Evolutionary conservation across 495 filamentous ascomycete genomes (phyloP).

Genomic region (Xylaria castorea): DNA sequence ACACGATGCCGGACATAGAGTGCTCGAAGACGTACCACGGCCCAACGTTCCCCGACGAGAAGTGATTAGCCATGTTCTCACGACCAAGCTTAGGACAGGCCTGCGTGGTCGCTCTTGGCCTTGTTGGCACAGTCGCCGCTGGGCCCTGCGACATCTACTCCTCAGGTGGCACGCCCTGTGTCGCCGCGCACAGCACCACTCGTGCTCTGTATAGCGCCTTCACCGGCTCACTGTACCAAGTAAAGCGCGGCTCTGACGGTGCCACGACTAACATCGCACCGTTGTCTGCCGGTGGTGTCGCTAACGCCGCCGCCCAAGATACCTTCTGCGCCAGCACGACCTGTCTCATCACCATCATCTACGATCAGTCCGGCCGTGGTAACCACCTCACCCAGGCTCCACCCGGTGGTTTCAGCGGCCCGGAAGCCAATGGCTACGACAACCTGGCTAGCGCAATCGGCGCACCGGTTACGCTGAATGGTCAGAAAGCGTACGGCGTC

Average conservation of each 20-base stretch:
- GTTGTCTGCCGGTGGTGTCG: constrained; percentile 57
- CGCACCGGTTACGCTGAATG: constrained; percentile 64
- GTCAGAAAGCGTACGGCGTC: constrained; percentile 65
- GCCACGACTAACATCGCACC: constrained; percentile 55
- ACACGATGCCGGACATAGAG: neutral
- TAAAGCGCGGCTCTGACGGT: constrained; percentile 58
- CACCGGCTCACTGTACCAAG: constrained; percentile 61
- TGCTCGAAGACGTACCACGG: neutral
- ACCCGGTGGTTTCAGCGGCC: constrained; percentile 57
- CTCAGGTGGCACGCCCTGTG: constrained; percentile 58
- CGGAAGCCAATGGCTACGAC: constrained; percentile 61
- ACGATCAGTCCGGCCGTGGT: constrained; percentile 64
- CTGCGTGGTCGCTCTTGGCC: constrained; percentile 42
- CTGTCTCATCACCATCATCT: constrained; percentile 65
- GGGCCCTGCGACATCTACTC: constrained; percentile 64
- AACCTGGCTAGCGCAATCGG: constrained; percentile 61
- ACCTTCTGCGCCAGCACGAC: constrained; percentile 62
- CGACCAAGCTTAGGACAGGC: constrained; percentile 43
- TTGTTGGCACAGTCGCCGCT: constrained; percentile 52
- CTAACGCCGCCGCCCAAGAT: constrained; percentile 63
- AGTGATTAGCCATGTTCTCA: constrained; percentile 47
- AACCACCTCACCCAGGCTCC: constrained; percentile 66
- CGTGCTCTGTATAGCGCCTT: constrained; percentile 62
- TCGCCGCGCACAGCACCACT: constrained; percentile 66
- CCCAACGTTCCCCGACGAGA: constrained; percentile 9